Percentiles rank a stretch among this genome's conserved stretches.
Evolutionary conservation across 2,329 filamentous ascomycete genomes (phyloP).

Genomic region (Colletotrichum sp.): DNA sequence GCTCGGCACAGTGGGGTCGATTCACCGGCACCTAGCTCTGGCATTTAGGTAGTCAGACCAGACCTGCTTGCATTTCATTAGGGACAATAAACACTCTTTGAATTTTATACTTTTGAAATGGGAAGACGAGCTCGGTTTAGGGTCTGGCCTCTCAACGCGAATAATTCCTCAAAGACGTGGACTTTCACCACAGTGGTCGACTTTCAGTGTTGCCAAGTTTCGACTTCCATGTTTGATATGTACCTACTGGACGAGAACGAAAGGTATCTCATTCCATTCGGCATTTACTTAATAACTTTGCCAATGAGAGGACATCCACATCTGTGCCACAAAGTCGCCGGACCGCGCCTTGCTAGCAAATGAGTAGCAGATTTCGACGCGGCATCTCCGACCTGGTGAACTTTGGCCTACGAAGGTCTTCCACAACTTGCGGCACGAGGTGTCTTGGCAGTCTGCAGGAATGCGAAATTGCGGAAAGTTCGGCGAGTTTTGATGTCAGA

Average conservation of each 20-base stretch:
- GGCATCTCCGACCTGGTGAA: not conserved
- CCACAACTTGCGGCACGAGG: accelerated
- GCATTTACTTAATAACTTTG: not conserved
- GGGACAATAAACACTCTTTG: not conserved
- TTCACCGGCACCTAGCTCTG: not conserved
- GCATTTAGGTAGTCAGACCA: not conserved
- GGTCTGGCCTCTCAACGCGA: not conserved
- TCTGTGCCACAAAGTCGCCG: not conserved
- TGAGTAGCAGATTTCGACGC: not conserved
- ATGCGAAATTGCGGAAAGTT: not conserved
- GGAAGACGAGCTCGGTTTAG: not conserved
- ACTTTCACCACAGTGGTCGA: accelerated
- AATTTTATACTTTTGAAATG: accelerated
- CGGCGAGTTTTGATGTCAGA: not conserved
- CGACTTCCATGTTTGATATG: not conserved
- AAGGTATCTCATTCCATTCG: accelerated
- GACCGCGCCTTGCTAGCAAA: not conserved
- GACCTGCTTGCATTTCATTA: not conserved
- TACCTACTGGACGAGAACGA: not conserved
- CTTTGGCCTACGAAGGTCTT: not conserved
- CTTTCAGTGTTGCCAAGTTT: not conserved
- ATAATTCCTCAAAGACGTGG: not conserved
- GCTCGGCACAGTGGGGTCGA: not conserved
- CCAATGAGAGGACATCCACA: not conserved
- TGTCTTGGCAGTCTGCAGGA: not conserved